phyloP scores from a whole-genome alignment of 225 moss, liverwort and hornwort species.

The Polytrichum formosum region DNA sequence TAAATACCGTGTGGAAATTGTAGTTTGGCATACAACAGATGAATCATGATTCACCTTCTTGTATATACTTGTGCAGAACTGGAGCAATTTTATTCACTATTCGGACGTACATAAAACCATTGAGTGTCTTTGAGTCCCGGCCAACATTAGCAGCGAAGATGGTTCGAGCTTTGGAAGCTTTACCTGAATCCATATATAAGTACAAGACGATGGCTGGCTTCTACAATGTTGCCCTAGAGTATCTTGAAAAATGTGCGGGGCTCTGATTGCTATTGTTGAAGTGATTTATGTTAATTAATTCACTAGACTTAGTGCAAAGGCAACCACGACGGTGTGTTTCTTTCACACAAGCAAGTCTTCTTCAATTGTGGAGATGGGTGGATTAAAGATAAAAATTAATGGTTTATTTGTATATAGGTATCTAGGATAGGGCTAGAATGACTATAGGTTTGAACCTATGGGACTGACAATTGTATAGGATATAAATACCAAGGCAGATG shows the following conservation, averaged over 20 bases:
- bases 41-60: too few species aligned
- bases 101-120: constrained; percentile 62
- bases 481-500: too few species aligned
- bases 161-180: constrained; percentile 45
- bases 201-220: constrained; percentile 75
- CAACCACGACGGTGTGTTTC: background rate
- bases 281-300: background rate
- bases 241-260: constrained; percentile 47
- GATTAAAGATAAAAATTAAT: too few species aligned
- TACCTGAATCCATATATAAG: constrained; percentile 50
- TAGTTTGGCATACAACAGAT: too few species aligned
- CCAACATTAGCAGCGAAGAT: constrained; percentile 49
- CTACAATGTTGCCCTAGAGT: constrained; percentile 51
- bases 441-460: too few species aligned
- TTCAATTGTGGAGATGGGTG: too few species aligned
- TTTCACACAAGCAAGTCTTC: too few species aligned
- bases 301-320: background rate
- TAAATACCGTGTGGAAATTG: too few species aligned
- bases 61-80: constrained; percentile 31
- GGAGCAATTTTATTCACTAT: constrained; percentile 74
- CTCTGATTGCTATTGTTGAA: constrained; percentile 1
- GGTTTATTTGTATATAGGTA: too few species aligned
- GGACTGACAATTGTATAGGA: too few species aligned
- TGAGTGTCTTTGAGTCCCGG: constrained; percentile 58
- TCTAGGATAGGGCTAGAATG: too few species aligned